Conservation (phyloP, 192 early-diverging fungal genomes). For the Entrophospora sp. region DNA sequence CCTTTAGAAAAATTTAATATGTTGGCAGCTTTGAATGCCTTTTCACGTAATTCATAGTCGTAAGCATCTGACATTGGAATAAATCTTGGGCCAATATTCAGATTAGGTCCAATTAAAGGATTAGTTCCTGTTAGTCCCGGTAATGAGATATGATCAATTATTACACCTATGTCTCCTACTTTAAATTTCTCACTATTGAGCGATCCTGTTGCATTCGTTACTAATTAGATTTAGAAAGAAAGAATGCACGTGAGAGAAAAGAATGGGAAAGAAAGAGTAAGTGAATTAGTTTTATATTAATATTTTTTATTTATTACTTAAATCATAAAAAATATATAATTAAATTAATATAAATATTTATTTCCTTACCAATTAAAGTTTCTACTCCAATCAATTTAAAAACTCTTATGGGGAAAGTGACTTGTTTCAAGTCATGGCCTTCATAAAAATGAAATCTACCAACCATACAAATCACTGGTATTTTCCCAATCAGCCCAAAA, state of each 20-base stretch:
- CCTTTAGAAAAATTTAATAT: slow-evolving; percentile 33
- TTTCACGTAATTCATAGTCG: slow-evolving; percentile 62
- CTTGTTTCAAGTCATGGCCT: slow-evolving; percentile 69
- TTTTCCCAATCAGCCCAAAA: slow-evolving; percentile 67
- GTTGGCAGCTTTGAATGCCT: slow-evolving; percentile 56
- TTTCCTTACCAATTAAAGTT: slow-evolving; percentile 50
- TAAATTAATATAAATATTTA: too few species aligned
- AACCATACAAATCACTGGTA: slow-evolving; percentile 70
- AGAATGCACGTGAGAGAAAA: too few species aligned
- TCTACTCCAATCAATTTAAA: slow-evolving; percentile 74
- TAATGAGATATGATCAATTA: slow-evolving; percentile 70
- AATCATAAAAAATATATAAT: too few species aligned
- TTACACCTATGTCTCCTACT: slow-evolving; percentile 78
- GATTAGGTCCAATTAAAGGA: slow-evolving; percentile 80
- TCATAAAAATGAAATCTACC: slow-evolving; percentile 91
- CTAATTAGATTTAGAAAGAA: slow-evolving; percentile 22
- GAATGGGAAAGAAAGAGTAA: too few species aligned
- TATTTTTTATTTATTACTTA: background rate
- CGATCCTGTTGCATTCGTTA: slow-evolving; percentile 83
- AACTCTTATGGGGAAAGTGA: slow-evolving; percentile 80
- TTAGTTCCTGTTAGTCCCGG: slow-evolving; percentile 68
- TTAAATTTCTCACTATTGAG: slow-evolving; percentile 58
- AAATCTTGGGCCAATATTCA: slow-evolving; percentile 81
- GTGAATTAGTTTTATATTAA: too few species aligned
- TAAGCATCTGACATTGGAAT: slow-evolving; percentile 82